Evolutionary conservation across 768 basidiomycete genomes (phyloP).

Genomic region (Gloeophyllum trabeum): DNA sequence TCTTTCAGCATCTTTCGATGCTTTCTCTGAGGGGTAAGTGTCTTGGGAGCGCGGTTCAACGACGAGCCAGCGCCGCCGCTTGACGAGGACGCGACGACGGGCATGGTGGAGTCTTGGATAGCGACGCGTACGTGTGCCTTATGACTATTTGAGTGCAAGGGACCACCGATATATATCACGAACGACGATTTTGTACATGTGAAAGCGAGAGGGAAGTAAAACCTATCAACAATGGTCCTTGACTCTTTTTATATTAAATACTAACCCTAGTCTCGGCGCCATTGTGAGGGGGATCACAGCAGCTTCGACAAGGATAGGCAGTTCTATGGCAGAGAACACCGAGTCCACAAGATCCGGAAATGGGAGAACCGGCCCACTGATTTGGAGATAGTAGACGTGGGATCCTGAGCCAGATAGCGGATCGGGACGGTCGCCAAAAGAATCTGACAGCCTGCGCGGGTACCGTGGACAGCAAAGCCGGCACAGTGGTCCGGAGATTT

Average conservation of each 20-base stretch:
- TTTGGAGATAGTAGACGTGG: conserved; percentile 12
- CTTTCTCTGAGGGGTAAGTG: conserved; percentile 68
- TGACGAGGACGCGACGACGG: background rate
- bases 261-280: conserved; percentile 1
- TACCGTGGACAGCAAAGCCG: background rate
- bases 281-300: background rate
- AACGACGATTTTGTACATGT: background rate
- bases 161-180: background rate
- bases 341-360: conserved; percentile 13
- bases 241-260: background rate
- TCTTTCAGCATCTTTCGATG: conserved; percentile 81
- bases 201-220: background rate
- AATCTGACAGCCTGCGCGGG: conserved; percentile 1
- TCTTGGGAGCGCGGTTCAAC: conserved; percentile 13
- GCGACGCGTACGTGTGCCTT: background rate
- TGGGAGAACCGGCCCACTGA: conserved; percentile 13
- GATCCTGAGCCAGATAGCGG: conserved; percentile 1
- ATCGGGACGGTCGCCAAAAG: conserved; percentile 2
- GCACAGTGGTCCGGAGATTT: background rate
- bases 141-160: background rate
- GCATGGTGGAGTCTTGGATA: background rate
- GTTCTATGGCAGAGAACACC: conserved; percentile 2
- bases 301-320: background rate
- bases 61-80: background rate
- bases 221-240: background rate